Base-by-base conservation (phyloP, 805 yeast genomes). In the Suhomyces emberorum region DNA sequence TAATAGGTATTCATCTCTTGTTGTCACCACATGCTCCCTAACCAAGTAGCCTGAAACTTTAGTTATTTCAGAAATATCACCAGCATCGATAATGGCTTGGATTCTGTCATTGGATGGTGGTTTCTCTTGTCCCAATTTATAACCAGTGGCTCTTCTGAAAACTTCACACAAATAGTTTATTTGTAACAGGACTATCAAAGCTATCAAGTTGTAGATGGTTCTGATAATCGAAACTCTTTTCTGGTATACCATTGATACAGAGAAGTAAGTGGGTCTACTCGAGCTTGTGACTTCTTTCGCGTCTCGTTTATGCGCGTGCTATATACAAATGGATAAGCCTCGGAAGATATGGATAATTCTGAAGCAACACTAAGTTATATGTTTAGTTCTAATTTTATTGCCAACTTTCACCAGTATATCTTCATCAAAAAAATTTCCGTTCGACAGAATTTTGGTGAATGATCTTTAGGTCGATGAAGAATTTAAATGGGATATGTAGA, bases 21-120 rank as follows among this genome's bases (percentile, higher is more conserved):
- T 59, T 15, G 56, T 48, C 16, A 59, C 56, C 7, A 59, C 62
- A 38, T 57, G 60, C 33, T 59, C 64, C 28, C 55, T 41, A 3
- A 55, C 43, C 10, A 47, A 44, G 36, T 55, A 59, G 10, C 62
- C 63, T 14, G 38, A 35, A 10, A 42, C 43, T 7, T 39, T 40
- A 10, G 51, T 61, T 15, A 59, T 49, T 10, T 54, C 62, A 25
- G 42, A 23, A 11, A 57, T 56, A 36, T 55, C 51, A 20, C 40
- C 38, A 15, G 54, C 52, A 24, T 35, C 30, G 19, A 46, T 41
- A 9, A 37, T 30, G 16, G 29, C 21, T 17, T 41, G 41, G 23
- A 26, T 15, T 14, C 14, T 26, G 11, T 26, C 29, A 8, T 10
- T 7, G 5, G 29, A 26, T 14, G 15, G 15, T n/a, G 8, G 8